Conservation (phyloP, 306 rosid genomes). For the Phaseolus lunatus region DNA sequence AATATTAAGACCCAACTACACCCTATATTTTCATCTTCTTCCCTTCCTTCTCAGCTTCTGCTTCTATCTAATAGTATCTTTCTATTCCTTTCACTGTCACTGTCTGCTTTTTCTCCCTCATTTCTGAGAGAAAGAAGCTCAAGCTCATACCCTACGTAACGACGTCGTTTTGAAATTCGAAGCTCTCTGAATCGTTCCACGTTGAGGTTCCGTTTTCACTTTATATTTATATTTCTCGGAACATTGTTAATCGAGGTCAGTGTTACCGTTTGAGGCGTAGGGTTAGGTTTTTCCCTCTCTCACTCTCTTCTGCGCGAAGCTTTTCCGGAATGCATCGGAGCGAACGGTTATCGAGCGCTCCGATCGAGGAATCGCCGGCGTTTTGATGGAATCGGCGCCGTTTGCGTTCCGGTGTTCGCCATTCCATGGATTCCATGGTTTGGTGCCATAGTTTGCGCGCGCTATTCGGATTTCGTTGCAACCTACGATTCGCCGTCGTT, state of each 20-base stretch:
- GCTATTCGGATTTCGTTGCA: conserved; percentile 57
- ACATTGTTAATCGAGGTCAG: conserved; percentile 44
- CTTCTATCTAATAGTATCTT: conserved; percentile 13
- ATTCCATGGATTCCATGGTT: conserved; percentile 74
- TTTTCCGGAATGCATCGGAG: conserved; percentile 59
- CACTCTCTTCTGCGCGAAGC: not conserved
- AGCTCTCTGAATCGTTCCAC: conserved; percentile 48
- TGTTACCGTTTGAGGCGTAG: not conserved
- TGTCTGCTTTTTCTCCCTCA: conserved; percentile 35
- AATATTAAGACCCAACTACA: conserved; percentile 58
- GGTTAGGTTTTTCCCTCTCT: conserved; percentile 8
- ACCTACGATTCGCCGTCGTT: conserved; percentile 59
- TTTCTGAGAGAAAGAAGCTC: not conserved
- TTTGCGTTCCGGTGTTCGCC: conserved; percentile 44
- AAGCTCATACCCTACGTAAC: not conserved
- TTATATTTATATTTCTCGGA: not conserved
- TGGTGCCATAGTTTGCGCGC: conserved; percentile 57
- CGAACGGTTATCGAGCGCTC: conserved; percentile 51
- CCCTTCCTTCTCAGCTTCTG: not conserved
- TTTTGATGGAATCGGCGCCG: conserved; percentile 71
- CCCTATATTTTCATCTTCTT: conserved; percentile 37
- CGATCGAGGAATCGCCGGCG: conserved; percentile 61
- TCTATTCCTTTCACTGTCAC: conserved; percentile 49
- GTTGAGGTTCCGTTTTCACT: conserved; percentile 26
- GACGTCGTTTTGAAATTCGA: conserved; percentile 17